A percentile compares a stretch with the other conserved stretches of the same genome.
phyloP scores from a whole-genome alignment of 352 stramenopile species.

The Pythium folliculosum region DNA sequence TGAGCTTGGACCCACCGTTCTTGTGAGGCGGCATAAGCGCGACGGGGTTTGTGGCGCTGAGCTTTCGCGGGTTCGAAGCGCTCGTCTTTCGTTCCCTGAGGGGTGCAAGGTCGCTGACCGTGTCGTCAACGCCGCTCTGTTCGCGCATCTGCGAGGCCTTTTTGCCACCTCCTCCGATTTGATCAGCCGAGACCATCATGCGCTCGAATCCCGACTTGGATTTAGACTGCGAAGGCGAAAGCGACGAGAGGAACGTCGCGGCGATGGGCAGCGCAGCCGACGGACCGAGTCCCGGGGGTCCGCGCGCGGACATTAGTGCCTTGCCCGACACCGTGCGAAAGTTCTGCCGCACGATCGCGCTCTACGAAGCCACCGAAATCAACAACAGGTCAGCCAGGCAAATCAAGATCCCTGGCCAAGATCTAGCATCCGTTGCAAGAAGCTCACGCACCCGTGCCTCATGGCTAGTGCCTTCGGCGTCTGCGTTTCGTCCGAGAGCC shows the following conservation, averaged over 20 bases:
- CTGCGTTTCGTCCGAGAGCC: conserved; percentile 29
- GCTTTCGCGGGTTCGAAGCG: not conserved
- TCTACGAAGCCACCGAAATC: not conserved
- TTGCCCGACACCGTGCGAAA: conserved; percentile 16
- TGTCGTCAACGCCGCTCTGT: not conserved
- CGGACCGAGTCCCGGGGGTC: not conserved
- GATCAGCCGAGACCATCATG: not conserved
- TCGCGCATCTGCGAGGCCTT: not conserved
- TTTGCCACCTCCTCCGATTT: not conserved
- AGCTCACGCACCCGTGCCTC: not conserved
- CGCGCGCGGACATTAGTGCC: not conserved
- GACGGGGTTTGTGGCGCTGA: conserved; percentile 25
- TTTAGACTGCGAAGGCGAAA: not conserved
- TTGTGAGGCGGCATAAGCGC: not conserved
- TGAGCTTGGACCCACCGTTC: not conserved
- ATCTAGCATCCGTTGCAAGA: not conserved
- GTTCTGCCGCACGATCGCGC: conserved; percentile 1
- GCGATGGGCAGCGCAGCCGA: conserved; percentile 9
- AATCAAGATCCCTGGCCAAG: not conserved
- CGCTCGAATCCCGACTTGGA: not conserved
- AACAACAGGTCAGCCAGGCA: not conserved
- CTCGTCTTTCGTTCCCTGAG: not conserved
- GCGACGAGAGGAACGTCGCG: conserved; percentile 10
- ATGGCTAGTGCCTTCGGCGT: not conserved
- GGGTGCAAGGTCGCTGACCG: not conserved